phyloP scores from a whole-genome alignment of 192 early-diverging fungal genomes.

The Cladochytrium replicatum region DNA sequence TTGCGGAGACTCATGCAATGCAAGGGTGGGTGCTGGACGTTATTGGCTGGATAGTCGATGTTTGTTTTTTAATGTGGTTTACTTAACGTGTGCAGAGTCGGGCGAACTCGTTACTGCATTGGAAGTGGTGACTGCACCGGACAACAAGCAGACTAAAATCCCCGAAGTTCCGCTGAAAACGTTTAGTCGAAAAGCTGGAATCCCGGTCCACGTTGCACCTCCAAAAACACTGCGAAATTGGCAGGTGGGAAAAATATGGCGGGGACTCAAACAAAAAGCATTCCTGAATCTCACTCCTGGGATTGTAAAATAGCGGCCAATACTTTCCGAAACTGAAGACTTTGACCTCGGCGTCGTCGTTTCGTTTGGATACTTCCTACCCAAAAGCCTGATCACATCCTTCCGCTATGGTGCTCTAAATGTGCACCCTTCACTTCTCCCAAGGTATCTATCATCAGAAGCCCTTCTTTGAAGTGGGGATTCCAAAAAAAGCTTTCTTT shows the following conservation, averaged over 20 bases:
- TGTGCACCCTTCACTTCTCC: constrained; percentile 88
- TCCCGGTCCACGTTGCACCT: constrained; percentile 44
- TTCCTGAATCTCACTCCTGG: neutral
- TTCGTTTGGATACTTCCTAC: constrained; percentile 86
- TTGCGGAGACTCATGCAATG: no score
- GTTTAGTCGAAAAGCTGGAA: constrained; percentile 26
- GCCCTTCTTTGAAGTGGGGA: neutral
- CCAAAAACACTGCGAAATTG: constrained; percentile 37
- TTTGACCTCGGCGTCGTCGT: constrained; percentile 88
- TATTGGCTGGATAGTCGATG: no score
- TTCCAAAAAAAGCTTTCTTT: neutral
- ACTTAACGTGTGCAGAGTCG: no score
- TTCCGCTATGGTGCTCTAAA: constrained; percentile 70
- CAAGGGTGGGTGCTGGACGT: no score
- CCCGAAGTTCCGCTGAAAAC: constrained; percentile 36
- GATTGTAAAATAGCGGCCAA: neutral
- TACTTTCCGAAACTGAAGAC: neutral
- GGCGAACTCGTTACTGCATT: no score
- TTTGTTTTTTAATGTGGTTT: no score
- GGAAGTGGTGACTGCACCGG: constrained; percentile 21
- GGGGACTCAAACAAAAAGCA: neutral
- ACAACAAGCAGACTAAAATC: constrained; percentile 17
- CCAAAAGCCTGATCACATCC: constrained; percentile 52
- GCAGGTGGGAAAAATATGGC: constrained; percentile 22
- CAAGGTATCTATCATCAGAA: constrained; percentile 52